A percentile compares a stretch with the other conserved stretches of the same genome.
phyloP scores from a whole-genome alignment of 768 basidiomycete genomes.

The Mycena galopus region DNA sequence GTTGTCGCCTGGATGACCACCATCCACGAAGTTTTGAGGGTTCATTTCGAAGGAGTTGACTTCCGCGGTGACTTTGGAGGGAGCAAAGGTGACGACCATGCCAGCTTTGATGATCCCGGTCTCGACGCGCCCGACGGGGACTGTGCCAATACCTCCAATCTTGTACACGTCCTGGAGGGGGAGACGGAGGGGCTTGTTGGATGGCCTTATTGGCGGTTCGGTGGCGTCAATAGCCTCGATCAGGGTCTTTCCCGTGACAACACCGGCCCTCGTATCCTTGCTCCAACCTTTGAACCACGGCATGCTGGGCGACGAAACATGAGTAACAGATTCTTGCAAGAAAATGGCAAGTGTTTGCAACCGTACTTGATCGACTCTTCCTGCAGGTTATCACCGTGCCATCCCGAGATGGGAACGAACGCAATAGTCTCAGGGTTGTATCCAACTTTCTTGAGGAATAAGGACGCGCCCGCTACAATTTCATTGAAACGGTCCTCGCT shows the following conservation, averaged over 20 bases:
- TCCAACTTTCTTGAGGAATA: constrained; percentile 99
- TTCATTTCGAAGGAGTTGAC: constrained; percentile 99
- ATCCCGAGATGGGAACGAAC: constrained; percentile 99
- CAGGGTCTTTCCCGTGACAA: constrained; percentile 97
- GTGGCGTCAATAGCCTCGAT: constrained; percentile 99
- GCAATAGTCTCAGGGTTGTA: constrained; percentile 99
- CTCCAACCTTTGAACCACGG: constrained; percentile 99
- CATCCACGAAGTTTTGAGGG: constrained; percentile 96
- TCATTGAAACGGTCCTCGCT: constrained; percentile 99
- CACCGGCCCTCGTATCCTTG: constrained; percentile 94
- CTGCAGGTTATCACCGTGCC: constrained; percentile 99
- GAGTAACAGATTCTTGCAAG: too few relatives aligned
- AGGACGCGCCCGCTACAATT: constrained; percentile 97
- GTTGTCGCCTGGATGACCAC: constrained; percentile 98
- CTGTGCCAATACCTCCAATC: constrained; percentile 99
- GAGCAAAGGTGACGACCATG: constrained; percentile 98
- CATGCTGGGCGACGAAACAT: too few relatives aligned
- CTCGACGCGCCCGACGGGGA: constrained; percentile 99
- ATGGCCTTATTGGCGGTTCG: constrained; percentile 95
- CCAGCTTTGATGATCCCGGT: constrained; percentile 99
- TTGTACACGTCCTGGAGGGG: constrained; percentile 99
- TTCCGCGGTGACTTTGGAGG: constrained; percentile 99
- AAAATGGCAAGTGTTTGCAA: too few relatives aligned
- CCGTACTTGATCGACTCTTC: constrained; percentile 95
- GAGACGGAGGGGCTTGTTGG: constrained; percentile 99